A percentile compares a stretch with the other conserved stretches of the same genome.
Conservation (phyloP, 2,329 filamentous ascomycete genomes). For the Fusarium sp. region DNA sequence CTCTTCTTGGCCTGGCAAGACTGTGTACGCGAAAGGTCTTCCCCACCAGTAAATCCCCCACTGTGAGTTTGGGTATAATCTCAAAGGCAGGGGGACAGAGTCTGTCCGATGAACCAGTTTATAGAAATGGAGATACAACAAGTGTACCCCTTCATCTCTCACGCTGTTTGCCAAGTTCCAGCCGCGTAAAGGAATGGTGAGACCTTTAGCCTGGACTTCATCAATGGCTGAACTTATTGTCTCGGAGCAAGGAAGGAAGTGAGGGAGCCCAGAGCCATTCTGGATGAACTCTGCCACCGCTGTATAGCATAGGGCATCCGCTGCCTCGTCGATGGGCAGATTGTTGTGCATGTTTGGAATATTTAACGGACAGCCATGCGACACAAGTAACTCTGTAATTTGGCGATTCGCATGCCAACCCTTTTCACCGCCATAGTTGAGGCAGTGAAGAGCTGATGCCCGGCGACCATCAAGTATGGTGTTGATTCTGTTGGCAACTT, state of each 20-base stretch:
- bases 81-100: background rate
- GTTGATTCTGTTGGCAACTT: background rate
- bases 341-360: background rate
- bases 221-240: background rate
- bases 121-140: background rate
- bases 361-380: background rate
- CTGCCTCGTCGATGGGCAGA: background rate
- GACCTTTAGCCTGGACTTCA: background rate
- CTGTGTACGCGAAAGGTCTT: no score
- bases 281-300: background rate
- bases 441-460: background rate
- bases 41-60: conserved; percentile 4
- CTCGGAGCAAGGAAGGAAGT: no score
- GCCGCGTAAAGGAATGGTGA: fast-evolving
- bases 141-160: no score
- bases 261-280: background rate
- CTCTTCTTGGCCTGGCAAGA: no score
- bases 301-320: fast-evolving
- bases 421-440: background rate
- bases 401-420: background rate
- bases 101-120: background rate
- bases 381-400: background rate
- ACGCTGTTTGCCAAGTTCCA: fast-evolving
- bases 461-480: background rate
- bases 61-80: fast-evolving